Evolutionary conservation across 2,329 filamentous ascomycete species (phyloP), one percentile per base, ranked within the genome.

Genomic region (Ustulina deusta): DNA sequence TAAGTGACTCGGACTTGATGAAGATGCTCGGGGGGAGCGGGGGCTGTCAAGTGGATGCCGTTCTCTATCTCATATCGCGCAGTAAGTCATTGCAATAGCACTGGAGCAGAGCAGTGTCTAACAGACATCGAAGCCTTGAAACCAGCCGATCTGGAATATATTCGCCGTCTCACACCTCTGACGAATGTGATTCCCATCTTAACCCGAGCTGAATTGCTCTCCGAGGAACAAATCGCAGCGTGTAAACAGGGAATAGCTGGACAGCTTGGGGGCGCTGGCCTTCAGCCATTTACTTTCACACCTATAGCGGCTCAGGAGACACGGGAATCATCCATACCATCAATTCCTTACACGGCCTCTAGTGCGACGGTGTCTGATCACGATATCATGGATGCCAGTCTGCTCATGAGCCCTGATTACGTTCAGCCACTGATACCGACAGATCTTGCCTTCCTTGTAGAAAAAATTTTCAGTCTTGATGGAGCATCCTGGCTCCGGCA

Each of bases 341-440:
- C 78, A 13, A 82, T 82, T 66, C 88, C 90, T 2, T 97, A 93
- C 76, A 89, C 93, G 0, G 86, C 97, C 22, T 97, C 95, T 1
- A 96, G 92, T 22, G 87, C 87, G 13, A 84, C 87, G 27, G 88
- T 86, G 1, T 87, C 87, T 25, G 93, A 97, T 74, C 82, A 89
- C 68, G 93, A 97, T 44, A 89, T 86, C 49, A 97, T 98, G 90
- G 95, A 98, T 78, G 95, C 94, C 20, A 97, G 93, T 74, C 84
- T 97, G 0, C 85, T 98, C 20, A 98, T 98, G 95, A 94, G 90
- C 63, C 91, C 94, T 0, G 92, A 96, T 74, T 98, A 97, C 76
- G 83, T 96, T 15, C 91, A 93, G 69, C 95, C 95, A 0, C 84
- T 97, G 4, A 81, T 92, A 2, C 80, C 87, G 0, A 96, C 93